Conservation (phyloP, 225 moss, liverwort and hornwort species). For the Antitrichia curtipendula region DNA sequence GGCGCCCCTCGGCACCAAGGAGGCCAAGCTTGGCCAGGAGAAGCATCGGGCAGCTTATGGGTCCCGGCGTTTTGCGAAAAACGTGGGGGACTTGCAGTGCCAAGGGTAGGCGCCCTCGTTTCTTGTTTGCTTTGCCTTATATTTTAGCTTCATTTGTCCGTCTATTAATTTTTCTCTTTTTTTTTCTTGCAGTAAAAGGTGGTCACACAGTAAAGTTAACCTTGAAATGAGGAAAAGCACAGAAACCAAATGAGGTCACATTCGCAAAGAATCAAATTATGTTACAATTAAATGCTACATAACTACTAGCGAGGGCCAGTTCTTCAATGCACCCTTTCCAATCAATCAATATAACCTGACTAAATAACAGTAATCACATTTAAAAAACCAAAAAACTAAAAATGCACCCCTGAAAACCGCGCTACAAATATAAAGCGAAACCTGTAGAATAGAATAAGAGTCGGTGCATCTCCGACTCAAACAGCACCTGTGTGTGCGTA, state of each 20-base stretch:
- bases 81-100: too few relatives aligned
- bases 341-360: constrained; percentile 3
- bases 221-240: too few relatives aligned
- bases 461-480: background rate
- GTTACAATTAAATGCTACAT: background rate
- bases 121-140: too few relatives aligned
- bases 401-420: background rate
- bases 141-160: too few relatives aligned
- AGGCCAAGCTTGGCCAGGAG: too few relatives aligned
- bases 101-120: too few relatives aligned
- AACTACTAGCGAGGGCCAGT: background rate
- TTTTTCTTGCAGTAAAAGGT: too few relatives aligned
- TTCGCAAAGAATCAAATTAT: constrained; percentile 1
- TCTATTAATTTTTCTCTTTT: too few relatives aligned
- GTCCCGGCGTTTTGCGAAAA: too few relatives aligned
- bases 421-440: constrained; percentile 1
- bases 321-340: background rate
- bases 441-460: constrained; percentile 5
- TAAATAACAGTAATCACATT: background rate
- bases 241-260: background rate
- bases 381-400: background rate
- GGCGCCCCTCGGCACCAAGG: too few relatives aligned
- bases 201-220: too few relatives aligned
- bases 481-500: background rate
- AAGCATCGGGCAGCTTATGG: too few relatives aligned